These are phyloP conservation scores for Cyclotella sp. DNA, from an alignment of 108 stramenopile genomes.

Conservation along the genomic window DNA sequence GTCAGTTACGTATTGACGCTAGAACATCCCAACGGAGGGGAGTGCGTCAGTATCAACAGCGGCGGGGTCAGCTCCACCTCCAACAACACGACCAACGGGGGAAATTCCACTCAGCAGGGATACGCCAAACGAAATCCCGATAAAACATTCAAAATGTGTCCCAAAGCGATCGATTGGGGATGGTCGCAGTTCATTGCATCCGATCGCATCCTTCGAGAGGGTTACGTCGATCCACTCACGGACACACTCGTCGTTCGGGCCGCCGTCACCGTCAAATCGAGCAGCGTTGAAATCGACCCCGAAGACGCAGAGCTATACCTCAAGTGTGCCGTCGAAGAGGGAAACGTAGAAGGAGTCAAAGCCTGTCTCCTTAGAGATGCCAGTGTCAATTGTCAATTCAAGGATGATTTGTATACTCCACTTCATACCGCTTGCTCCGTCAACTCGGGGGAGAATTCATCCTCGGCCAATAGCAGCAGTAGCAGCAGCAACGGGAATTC, in stretches of 20 bases:
- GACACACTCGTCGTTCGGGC: conserved; percentile 79
- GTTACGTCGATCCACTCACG: conserved; percentile 61
- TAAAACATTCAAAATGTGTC: conserved; percentile 92
- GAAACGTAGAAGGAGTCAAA: conserved; percentile 83
- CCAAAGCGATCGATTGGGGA: conserved; percentile 94
- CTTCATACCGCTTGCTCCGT: conserved; percentile 89
- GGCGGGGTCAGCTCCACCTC: conserved; percentile 55
- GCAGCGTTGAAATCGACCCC: conserved; percentile 76
- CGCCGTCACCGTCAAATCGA: conserved; percentile 82
- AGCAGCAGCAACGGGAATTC: conserved; percentile 44
- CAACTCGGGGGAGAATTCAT: conserved; percentile 23
- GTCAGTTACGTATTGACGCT: conserved; percentile 87
- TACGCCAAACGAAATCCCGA: conserved; percentile 93
- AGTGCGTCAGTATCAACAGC: neutral
- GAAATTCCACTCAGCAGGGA: conserved; percentile 51
- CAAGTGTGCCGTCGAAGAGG: conserved; percentile 92
- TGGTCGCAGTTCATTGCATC: conserved; percentile 92
- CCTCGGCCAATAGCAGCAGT: conserved; percentile 30
- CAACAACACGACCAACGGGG: conserved; percentile 70
- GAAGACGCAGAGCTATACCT: conserved; percentile 91
- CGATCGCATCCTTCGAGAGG: conserved; percentile 88
- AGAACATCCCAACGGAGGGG: conserved; percentile 73
- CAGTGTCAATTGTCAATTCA: conserved; percentile 90
- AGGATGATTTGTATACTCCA: conserved; percentile 92
- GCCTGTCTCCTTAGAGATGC: conserved; percentile 83